Evolutionary conservation across 805 yeast genomes (phyloP).

Genomic region (Cyberlindnera xishuangbannaensis): DNA sequence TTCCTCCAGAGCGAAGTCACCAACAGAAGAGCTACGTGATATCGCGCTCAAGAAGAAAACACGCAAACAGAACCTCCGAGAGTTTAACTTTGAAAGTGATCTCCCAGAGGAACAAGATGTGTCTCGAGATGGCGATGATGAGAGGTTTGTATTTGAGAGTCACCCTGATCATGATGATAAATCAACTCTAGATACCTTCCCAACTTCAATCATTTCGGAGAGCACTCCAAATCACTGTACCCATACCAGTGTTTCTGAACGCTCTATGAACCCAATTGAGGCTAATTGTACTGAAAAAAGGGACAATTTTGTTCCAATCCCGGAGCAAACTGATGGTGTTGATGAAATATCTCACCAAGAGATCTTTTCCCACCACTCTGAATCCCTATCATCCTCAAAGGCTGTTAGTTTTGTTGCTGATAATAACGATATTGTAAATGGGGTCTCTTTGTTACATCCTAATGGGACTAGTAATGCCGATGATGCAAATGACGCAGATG

Average conservation of each 20-base stretch:
- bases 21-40: conserved; percentile 3
- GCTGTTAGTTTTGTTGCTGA: too few species aligned
- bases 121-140: conserved; percentile 14
- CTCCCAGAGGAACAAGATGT: conserved; percentile 3
- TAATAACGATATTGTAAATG: background rate
- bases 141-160: conserved; percentile 14
- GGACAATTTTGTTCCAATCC: too few species aligned
- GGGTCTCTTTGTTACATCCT: too few species aligned
- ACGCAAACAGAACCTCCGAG: conserved; percentile 44
- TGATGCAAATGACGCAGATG: conserved; percentile 2
- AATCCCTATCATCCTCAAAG: too few species aligned
- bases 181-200: conserved; percentile 12
- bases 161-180: conserved; percentile 6
- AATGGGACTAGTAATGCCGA: too few species aligned
- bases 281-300: background rate
- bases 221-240: conserved; percentile 10
- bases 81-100: conserved; percentile 31
- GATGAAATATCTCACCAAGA: too few species aligned
- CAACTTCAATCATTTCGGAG: conserved; percentile 16
- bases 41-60: conserved; percentile 39
- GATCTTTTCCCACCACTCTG: too few species aligned
- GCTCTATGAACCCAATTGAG: background rate
- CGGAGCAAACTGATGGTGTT: too few species aligned
- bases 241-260: conserved; percentile 4
- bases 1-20: background rate